Evolutionary conservation across 768 basidiomycete genomes (phyloP), one percentile per base, ranked within the genome.

Genomic region (Gloeophyllum trabeum): DNA sequence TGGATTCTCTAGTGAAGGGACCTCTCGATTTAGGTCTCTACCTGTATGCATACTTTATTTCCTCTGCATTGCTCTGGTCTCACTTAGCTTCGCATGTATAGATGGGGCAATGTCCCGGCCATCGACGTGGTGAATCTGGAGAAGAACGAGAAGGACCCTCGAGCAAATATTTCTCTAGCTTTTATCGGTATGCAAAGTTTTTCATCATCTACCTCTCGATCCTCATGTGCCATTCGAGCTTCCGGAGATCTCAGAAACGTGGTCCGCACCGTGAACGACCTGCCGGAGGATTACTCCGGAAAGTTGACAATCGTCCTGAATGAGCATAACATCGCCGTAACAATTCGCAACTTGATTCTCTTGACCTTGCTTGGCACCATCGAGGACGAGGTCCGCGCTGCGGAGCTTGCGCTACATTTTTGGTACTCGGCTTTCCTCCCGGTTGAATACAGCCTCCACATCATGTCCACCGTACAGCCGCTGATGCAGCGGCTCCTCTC

Each of bases 241-340:
- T 72, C 71, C 4, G 71, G 71, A 5, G 70, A 72, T 51, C 55
- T 72, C 40, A 61, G 70, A 28, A 58, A 70, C 36, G 45, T 69
- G 16, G 36, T 72, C 6, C 49, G 51, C 23, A 71, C 65, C 3
- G 48, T 71, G 35, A 72, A 71, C 43, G 47, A 48, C 10, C 62
- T 72, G 21, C 66, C 69, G 6, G 19, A 48, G 10, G 49, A 68
- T 28, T 70, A 64, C 44, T 54, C 56, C 1, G 71, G 70, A 3
- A 44, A 55, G 13, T 42, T 69, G 13, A 60, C 49, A 6, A 55
- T 72, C 24, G 3, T 69, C 3, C 41, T 72, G 38, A 72, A 72
- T 44, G 71, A 72, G 36, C 12, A 41, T n/a, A 44, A 52, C 13
- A 50, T 57, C 1, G 21, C 21, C 16, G 41, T 61, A 12, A 55